Evolutionary conservation across 257 asterid species (phyloP).

Genomic region (Agastache rugosa): DNA sequence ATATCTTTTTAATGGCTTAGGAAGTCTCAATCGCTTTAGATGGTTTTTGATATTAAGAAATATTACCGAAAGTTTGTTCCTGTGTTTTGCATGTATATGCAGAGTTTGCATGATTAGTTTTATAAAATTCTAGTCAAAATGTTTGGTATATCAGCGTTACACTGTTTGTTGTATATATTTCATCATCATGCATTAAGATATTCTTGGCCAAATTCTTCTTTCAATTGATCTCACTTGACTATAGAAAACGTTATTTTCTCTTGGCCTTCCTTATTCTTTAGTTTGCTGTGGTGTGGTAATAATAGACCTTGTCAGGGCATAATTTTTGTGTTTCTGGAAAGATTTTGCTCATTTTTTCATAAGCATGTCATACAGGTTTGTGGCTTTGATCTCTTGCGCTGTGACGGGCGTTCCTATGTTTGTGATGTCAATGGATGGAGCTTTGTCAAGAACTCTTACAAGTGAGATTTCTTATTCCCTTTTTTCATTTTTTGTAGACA

Average conservation of each 20-base stretch:
- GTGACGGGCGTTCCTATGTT: conserved; percentile 95
- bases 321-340: neutral
- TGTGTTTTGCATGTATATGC: too few relatives aligned
- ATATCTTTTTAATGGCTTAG: neutral
- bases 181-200: neutral
- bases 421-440: conserved; percentile 99
- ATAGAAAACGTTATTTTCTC: neutral
- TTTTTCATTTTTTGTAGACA: neutral
- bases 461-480: conserved; percentile 52
- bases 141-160: neutral
- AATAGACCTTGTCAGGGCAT: neutral
- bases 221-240: neutral
- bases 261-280: neutral
- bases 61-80: neutral
- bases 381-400: conserved; percentile 98
- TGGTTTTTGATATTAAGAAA: neutral
- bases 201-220: neutral
- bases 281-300: neutral
- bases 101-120: too few relatives aligned
- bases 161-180: neutral
- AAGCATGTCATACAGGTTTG: conserved; percentile 61
- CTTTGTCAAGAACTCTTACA: conserved; percentile 95
- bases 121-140: too few relatives aligned
- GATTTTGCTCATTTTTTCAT: neutral
- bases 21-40: neutral